These are phyloP conservation scores for Quercus parvula DNA, from an alignment of 306 rosid species.

Conservation along the genomic window DNA sequence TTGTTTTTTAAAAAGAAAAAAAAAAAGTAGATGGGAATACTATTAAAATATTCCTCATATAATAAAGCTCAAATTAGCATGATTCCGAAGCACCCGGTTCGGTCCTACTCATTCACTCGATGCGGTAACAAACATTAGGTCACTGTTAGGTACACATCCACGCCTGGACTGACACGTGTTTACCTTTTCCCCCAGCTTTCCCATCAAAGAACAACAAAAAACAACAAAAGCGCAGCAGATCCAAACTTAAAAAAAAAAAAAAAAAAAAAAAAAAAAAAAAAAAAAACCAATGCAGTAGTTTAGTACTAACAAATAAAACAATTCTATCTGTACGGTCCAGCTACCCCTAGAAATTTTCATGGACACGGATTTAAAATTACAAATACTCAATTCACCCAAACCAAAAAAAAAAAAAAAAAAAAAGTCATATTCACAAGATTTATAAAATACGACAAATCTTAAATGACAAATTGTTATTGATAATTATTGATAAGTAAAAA, in stretches of 20 bases:
- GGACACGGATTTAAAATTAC: no score
- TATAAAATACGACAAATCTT: no score
- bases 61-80: no score
- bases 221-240: slow-evolving; percentile 4
- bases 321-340: not conserved
- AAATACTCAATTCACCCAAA: no score
- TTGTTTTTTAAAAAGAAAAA: no score
- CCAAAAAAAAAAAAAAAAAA: no score
- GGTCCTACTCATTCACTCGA: slow-evolving; percentile 7
- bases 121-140: slow-evolving; percentile 5
- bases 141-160: not conserved
- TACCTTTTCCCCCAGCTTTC: not conserved
- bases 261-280: not conserved
- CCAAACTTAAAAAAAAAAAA: not conserved
- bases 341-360: no score
- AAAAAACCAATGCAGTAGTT: not conserved
- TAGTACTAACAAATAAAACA: not conserved
- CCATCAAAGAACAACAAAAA: slow-evolving; percentile 1
- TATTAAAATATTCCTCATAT: no score
- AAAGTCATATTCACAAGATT: no score
- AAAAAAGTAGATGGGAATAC: no score
- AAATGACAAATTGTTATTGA: fast-evolving
- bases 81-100: no score
- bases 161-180: slow-evolving; percentile 15
- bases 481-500: no score